Evolutionary conservation across 352 stramenopile genomes (phyloP), one percentile per base, ranked within the genome.

Genomic region (Pythium vanterpoolii): DNA sequence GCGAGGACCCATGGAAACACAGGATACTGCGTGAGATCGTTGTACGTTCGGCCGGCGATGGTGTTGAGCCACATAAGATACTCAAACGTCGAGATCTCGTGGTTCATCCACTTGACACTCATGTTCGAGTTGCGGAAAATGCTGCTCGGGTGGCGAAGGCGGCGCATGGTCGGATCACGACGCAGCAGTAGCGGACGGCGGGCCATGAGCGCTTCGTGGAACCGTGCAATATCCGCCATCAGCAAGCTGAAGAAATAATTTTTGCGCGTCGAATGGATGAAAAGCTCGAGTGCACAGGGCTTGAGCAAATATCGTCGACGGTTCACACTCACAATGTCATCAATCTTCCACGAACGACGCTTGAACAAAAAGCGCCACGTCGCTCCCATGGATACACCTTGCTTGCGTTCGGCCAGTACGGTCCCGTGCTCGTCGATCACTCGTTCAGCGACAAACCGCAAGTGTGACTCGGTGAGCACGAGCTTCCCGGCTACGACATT

Each of bases 51-150:
- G 0, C 89, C 90, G 34, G 88, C 89, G 30, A 93, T 84, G 18
- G 84, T 96, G 69, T 98, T 97, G 24, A 97, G 70, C 81, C 87
- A 93, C 77, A 95, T 94, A 7, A 97, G 71, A 65, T 98, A 97
- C 60, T 96, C 87, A 69, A 98, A 99, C 53, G 98, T 99, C 14
- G 90, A 98, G 39, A 99, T 92, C 56, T 95, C 86, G 56, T 94
- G 79, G 30, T 90, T 78, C 23, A 89, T 70, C 86, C 86, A 95
- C 14, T 73, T 71, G 24, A 64, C 64, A 16, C 70, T 93, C 76
- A 90, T 87, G 18, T 62, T 68, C 14, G 83, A 89, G 54, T 85
- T 91, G 14, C 82, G 77, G 56, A 95, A 93, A 31, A 91, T 87
- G 48, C 74, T 92, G 54, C 79, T 88, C 44, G 86, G 84, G 49